These are phyloP conservation scores for Periconia digitata DNA, from an alignment of 2,329 filamentous ascomycete genomes.

Conservation along the genomic window DNA sequence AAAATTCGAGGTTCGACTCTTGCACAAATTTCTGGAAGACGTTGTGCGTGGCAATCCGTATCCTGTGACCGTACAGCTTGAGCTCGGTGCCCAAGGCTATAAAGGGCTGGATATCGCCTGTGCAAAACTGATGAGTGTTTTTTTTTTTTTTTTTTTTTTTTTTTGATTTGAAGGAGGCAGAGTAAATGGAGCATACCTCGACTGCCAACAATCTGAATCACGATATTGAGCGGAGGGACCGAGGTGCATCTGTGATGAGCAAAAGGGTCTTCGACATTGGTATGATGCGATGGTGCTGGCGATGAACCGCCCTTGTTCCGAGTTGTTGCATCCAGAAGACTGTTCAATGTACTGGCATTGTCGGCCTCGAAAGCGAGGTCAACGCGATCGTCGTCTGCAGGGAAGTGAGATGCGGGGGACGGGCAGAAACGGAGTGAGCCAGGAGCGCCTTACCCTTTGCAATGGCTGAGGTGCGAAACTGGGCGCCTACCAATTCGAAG, in stretches of 20 bases:
- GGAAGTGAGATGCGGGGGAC: not conserved
- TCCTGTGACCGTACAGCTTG: constrained; percentile 27
- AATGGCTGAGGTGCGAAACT: constrained; percentile 4
- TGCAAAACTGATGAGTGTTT: constrained; percentile 3
- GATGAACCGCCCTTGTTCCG: too few relatives aligned
- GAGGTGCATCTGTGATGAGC: too few relatives aligned
- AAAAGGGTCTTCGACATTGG: too few relatives aligned
- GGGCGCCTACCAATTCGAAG: constrained; percentile 2
- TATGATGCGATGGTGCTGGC: too few relatives aligned
- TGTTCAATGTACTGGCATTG: constrained; percentile 1
- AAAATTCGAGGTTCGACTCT: constrained; percentile 41
- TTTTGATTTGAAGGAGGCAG: too few relatives aligned
- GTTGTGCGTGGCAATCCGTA: constrained; percentile 33
- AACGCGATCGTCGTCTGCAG: constrained; percentile 4
- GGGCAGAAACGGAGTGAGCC: constrained; percentile 1
- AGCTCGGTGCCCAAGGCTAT: constrained; percentile 59
- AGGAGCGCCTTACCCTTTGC: constrained; percentile 4
- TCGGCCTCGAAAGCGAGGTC: constrained; percentile 4
- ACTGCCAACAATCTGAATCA: constrained; percentile 3
- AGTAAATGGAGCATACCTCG: constrained; percentile 1
- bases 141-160: too few relatives aligned
- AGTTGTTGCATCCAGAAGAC: constrained; percentile 1
- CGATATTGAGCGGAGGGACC: constrained; percentile 1
- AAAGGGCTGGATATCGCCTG: constrained; percentile 62
- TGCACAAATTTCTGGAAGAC: constrained; percentile 21